Evolutionary conservation across 2,329 filamentous ascomycete genomes (phyloP), one percentile per base, ranked within the genome.

Genomic region (Talaromyces verruculosus): DNA sequence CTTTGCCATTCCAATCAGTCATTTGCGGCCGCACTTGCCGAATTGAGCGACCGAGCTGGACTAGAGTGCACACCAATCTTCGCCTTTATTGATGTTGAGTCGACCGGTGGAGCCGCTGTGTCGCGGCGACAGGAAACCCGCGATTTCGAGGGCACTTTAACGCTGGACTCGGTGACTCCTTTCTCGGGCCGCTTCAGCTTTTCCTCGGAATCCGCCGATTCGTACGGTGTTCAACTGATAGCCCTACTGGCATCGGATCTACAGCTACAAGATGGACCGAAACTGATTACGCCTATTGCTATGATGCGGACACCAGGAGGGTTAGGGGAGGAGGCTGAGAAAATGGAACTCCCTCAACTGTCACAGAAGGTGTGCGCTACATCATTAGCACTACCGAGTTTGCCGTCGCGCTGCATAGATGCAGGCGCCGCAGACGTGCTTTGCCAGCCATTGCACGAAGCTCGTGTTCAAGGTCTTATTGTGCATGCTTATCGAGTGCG

Each of bases 351-450:
- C 8, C 4, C 37, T 25, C 13, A 62, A 47, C 47, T 63, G 1
- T 30, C 39, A 15, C 51, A 58, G n/a, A 57, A 45, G 22, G 22
- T 60, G 55, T 65, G 55, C 43, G 33, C 30, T n/a, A 75, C 75
- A 62, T 74, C 81, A 49, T 74, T 80, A 22, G 76, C 80, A 8
- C 82, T 87, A 67, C 81, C 83, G 13, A 79, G 82, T 51, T 79
- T 84, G 61, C 83, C 93, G 67, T 86, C 89, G 70, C 87, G 84
- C 72, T 97, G 92, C 74, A 80, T 98, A 28, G 92, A 97, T 73
- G 87, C 91, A 3, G 95, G 95, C 41, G 94, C 94, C 11, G 84
- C 91, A 35, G 94, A 98, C 77, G 91, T 97, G 59, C 84, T 97
- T 69, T 87, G 89, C 30, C 92, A 90, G 72, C 94, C 94, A 1